Evolutionary conservation across 164 flowering plant genomes (phyloP), one percentile per base, ranked within the genome.

Genomic region (Nymphaea colorata): DNA sequence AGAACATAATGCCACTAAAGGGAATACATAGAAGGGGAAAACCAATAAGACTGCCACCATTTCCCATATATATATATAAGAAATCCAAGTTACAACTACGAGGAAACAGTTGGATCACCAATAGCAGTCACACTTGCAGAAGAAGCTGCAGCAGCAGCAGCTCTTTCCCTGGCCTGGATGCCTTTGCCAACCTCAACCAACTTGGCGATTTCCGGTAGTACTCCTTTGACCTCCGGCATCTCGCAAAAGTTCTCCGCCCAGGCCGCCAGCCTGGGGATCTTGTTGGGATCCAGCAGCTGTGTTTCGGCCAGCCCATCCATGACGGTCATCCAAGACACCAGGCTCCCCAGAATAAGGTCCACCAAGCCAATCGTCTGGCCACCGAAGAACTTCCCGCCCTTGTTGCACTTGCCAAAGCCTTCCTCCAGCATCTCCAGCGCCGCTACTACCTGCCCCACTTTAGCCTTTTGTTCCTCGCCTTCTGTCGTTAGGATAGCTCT

Each of bases 311-410:
- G 4, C 53, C 57, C 76, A 77, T 82, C 88, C 0, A 65, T 55
- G 16, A 67, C 84, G 64, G 62, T 79, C 10, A 84, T 2, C 86
- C 87, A 84, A 3, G 79, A 88, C 78, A 87, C 65, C 66, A 60
- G 71, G 76, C 78, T 62, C 0, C 93, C 93, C 3, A 86, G 62
- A 0, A 81, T 84, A 67, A 87, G 83, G 70, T 87, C 93, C 11
- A 85, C 45, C 62, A 65, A 79, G 45, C 93, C 89, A 10, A 87
- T 79, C 10, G 17, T 12, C 3, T 86, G 86, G 7, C 88, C 93
- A 0, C 87, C 86, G 36, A 88, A 88, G 77, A 86, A 86, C 10
- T 59, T 64, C 71, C 81, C 81, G 59, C 90, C 93, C 66, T 78
- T 79, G 81, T 87, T 79, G 43, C 68, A 64, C 62, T 77, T 78